Percentiles rank a stretch among this genome's conserved stretches.
phyloP scores from a whole-genome alignment of 116 monocot species.

The Papilionanthe hybrid region DNA sequence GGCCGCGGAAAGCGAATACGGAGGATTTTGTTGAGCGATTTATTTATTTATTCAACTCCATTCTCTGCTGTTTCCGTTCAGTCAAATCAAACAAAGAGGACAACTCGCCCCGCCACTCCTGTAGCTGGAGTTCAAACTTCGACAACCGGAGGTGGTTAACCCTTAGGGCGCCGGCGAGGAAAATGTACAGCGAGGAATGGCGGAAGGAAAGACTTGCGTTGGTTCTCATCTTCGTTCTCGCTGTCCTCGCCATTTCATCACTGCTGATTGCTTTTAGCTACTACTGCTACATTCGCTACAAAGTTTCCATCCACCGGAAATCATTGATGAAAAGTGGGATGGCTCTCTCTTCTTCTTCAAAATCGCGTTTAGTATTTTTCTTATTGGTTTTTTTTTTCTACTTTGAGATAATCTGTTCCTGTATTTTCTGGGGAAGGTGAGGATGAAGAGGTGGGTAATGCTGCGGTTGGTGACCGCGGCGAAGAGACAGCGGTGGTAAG shows the following conservation, averaged over 20 bases:
- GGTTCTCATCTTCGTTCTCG: conserved; percentile 69
- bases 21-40: too few species aligned
- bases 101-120: background rate
- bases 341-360: background rate
- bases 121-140: background rate
- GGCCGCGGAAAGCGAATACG: too few species aligned
- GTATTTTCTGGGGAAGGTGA: conserved; percentile 9
- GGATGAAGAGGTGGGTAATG: conserved; percentile 6
- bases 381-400: background rate
- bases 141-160: background rate
- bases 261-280: conserved; percentile 76
- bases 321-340: conserved; percentile 32
- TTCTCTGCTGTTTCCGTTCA: background rate
- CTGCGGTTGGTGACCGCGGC: background rate
- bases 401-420: background rate
- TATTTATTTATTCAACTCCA: background rate
- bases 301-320: conserved; percentile 65
- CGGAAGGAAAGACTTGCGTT: conserved; percentile 39
- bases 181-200: conserved; percentile 30
- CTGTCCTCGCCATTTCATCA: conserved; percentile 62
- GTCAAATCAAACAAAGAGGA: conserved; percentile 5
- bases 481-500: conserved; percentile 13
- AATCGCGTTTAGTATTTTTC: background rate
- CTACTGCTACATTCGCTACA: conserved; percentile 91
- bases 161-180: conserved; percentile 18